Conservation (phyloP, 1,284 basidiomycete species). For the Bjerkandera adusta region DNA sequence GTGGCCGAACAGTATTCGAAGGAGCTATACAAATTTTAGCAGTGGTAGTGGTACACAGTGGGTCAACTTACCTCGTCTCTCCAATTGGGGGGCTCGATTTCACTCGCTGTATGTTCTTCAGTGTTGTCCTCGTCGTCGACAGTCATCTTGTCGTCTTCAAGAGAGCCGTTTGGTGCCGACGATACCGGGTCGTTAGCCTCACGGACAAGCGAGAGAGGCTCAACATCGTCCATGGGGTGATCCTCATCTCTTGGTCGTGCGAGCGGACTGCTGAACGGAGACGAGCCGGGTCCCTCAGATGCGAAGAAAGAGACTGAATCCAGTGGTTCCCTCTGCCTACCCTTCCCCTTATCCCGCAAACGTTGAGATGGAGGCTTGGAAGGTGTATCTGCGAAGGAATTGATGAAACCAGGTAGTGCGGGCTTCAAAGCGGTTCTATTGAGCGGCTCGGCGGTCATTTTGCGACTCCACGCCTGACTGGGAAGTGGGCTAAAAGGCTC, state of each 20-base stretch:
- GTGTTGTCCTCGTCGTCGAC: conserved; percentile 24
- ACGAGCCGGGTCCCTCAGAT: no score
- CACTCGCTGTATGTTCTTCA: conserved; percentile 21
- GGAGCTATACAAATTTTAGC: conserved; percentile 47
- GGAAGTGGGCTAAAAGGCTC: neutral
- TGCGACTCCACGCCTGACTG: neutral
- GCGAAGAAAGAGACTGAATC: no score
- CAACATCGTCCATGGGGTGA: conserved; percentile 10
- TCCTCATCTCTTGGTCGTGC: conserved; percentile 8
- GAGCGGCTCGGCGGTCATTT: conserved; percentile 17
- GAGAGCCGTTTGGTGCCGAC: neutral
- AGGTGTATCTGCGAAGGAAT: conserved; percentile 28
- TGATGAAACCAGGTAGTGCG: conserved; percentile 34
- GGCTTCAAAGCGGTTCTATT: no score
- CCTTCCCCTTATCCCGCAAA: conserved; percentile 23
- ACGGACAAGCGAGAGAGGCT: conserved; percentile 5
- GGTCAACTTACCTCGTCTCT: conserved; percentile 48
- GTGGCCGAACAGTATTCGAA: conserved; percentile 58
- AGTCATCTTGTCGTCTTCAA: conserved; percentile 23
- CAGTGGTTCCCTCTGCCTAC: conserved; percentile 13
- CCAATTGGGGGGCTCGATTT: conserved; percentile 33
- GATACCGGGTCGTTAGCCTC: conserved; percentile 2
- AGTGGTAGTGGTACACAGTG: neutral
- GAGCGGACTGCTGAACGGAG: conserved; percentile 28
- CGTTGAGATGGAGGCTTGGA: conserved; percentile 6